Evolutionary conservation across 441 rosid genomes (phyloP).

Genomic region (Jatropha multifida): DNA sequence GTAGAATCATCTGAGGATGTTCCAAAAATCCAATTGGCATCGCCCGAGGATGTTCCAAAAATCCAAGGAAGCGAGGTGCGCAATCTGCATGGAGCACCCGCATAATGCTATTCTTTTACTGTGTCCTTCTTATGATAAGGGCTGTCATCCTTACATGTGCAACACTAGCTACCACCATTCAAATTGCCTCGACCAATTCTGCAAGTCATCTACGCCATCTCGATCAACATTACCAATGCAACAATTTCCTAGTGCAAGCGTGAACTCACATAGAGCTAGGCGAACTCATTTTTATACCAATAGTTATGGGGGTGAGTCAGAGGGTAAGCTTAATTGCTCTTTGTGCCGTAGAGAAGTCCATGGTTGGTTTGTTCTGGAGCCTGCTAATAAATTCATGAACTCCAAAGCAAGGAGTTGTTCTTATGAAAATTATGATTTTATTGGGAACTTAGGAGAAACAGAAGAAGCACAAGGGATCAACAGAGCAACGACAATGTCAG

Average conservation of each 20-base stretch:
- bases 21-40: slow-evolving; percentile 22
- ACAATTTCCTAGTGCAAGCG: slow-evolving; percentile 27
- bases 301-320: not conserved
- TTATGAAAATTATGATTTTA: slow-evolving; percentile 59
- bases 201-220: slow-evolving; percentile 23
- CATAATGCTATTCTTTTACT: slow-evolving; percentile 56
- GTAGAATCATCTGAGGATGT: slow-evolving; percentile 29
- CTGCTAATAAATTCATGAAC: slow-evolving; percentile 68
- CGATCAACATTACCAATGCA: slow-evolving; percentile 28
- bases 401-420: slow-evolving; percentile 69
- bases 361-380: slow-evolving; percentile 56
- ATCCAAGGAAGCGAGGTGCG: slow-evolving; percentile 64
- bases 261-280: slow-evolving; percentile 25
- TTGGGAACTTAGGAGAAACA: slow-evolving; percentile 32
- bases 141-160: slow-evolving; percentile 60
- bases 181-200: slow-evolving; percentile 26
- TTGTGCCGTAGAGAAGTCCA: slow-evolving; percentile 69
- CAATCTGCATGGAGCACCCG: slow-evolving; percentile 67
- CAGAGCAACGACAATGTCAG: not conserved
- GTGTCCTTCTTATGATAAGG: slow-evolving; percentile 55
- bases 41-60: slow-evolving; percentile 42
- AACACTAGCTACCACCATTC: slow-evolving; percentile 66
- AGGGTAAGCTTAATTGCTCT: slow-evolving; percentile 60
- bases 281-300: slow-evolving; percentile 26
- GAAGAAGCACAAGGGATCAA: not conserved